Conservation (phyloP, 202 grass and related monocot species). For the Elaeis oleifera region DNA sequence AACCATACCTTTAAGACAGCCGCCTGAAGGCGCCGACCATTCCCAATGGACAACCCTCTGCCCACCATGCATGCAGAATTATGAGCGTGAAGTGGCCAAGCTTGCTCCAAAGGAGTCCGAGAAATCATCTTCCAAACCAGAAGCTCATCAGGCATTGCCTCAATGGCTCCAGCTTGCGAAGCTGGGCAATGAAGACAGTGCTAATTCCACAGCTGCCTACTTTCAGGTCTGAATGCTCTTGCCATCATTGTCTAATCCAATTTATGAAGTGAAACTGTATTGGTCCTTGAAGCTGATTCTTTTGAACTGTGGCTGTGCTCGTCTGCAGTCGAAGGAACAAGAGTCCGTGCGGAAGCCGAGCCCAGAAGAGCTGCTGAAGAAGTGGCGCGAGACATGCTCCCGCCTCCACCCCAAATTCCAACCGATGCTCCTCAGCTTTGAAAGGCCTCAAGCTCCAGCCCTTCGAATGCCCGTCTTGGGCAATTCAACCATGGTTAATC, state of each 20-base stretch:
- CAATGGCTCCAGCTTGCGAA: neutral
- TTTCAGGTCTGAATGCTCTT: too few relatives aligned
- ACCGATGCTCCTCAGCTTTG: neutral
- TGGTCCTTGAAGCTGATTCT: too few relatives aligned
- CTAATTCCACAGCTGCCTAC: too few relatives aligned
- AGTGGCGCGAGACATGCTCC: conserved; percentile 4
- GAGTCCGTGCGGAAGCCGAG: too few relatives aligned
- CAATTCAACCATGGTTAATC: neutral
- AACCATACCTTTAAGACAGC: conserved; percentile 8
- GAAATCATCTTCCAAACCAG: conserved; percentile 5
- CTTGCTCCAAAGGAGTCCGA: conserved; percentile 20
- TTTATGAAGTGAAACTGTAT: too few relatives aligned
- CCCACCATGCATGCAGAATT: conserved; percentile 47
- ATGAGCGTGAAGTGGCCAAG: conserved; percentile 59
- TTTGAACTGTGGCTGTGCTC: neutral
- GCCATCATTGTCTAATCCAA: too few relatives aligned
- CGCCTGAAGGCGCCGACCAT: conserved; percentile 6
- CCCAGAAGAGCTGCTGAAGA: conserved; percentile 3
- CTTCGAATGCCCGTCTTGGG: neutral
- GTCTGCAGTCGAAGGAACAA: conserved; percentile 1
- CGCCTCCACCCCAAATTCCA: neutral
- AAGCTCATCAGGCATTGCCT: neutral
- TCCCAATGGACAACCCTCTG: conserved; percentile 38
- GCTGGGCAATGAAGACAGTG: too few relatives aligned
- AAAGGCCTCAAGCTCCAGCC: neutral